Base-by-base conservation (phyloP, 306 rosid genomes). In the Prunus kanzakura region DNA sequence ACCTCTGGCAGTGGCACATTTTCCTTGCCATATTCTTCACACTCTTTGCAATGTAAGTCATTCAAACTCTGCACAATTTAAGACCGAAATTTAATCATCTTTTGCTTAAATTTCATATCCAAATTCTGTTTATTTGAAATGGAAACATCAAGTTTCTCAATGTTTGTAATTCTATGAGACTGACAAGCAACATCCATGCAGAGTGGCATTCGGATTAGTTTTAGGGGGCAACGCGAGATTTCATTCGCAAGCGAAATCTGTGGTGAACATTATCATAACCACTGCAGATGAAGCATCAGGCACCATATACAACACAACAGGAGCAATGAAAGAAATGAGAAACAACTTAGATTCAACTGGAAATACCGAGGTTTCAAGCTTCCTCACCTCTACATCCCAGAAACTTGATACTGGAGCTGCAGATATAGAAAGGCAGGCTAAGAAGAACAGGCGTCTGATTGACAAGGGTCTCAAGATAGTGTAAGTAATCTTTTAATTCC, bases 281-380 rank as follows among this genome's bases (percentile, higher is more conserved):
- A 90, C 93, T 22, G 91, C 94, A 57, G 76, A 84, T 73, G 86
- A 85, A 19, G 96, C 93, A 50, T 80, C 96, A 66, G 71, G 80
- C 57, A 87, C 87, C 25, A 80, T 93, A 38, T 69, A 75, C 77
- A 86, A 82, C 78, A 87, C 92, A 75, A 87, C 93, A 55, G 82
- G 70, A 69, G 90, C 85, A 63, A 68, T 90, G 76, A 79, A 75
- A 65, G 83, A 74, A 13, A 58, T 90, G 55, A 45, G 73, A 47
- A 23, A 35, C 57, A 78, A 74, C 57, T 63, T 85, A 11, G 74
- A 52, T 74, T 85, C 69, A 79, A 78, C 85, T n/a, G 75, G 62
- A 55, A 82, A 19, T 57, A 49, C 3, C 25, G 69, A 68, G 13
- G 75, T 74, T 78, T 78, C 84, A 46, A 16, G 8, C 58, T 45